Conservation (phyloP, 176 grass and related monocot genomes). For the Cymbopogon citratus region DNA sequence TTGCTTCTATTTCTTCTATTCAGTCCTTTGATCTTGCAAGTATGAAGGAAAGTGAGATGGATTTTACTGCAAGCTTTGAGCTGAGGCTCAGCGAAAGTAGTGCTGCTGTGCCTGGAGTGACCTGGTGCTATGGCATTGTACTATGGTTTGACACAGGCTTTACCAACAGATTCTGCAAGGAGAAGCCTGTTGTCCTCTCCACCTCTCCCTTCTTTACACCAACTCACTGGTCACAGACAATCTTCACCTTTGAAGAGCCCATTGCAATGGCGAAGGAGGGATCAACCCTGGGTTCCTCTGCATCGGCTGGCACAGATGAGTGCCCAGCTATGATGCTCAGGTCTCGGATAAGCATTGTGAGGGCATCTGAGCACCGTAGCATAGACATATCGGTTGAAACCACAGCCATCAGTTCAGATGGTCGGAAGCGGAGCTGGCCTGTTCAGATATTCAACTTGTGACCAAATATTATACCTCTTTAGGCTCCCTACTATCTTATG, state of each 20-base stretch:
- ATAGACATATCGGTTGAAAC: slow-evolving; percentile 77
- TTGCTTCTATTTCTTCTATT: slow-evolving; percentile 2
- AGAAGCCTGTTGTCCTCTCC: slow-evolving; percentile 58
- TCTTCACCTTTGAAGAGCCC: slow-evolving; percentile 81
- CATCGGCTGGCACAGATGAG: slow-evolving; percentile 48
- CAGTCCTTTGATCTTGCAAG: slow-evolving; percentile 81
- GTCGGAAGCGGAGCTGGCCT: slow-evolving; percentile 53
- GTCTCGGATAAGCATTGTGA: slow-evolving; percentile 72
- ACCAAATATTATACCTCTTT: background rate
- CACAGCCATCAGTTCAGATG: slow-evolving; percentile 42
- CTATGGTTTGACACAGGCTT: slow-evolving; percentile 89
- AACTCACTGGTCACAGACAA: slow-evolving; percentile 90
- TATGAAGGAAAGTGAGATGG: slow-evolving; percentile 78
- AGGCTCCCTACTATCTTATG: background rate
- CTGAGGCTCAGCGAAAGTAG: slow-evolving; percentile 42
- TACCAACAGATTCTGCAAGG: slow-evolving; percentile 82
- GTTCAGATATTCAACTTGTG: slow-evolving; percentile 87
- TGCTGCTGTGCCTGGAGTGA: background rate
- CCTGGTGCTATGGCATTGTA: slow-evolving; percentile 75
- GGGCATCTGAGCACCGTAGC: slow-evolving; percentile 64
- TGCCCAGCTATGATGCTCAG: slow-evolving; percentile 43
- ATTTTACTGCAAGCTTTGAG: slow-evolving; percentile 80
- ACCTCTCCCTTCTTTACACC: slow-evolving; percentile 72
- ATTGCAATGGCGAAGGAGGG: slow-evolving; percentile 43
- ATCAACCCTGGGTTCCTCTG: slow-evolving; percentile 7